Evolutionary conservation across 345 rosid genomes (phyloP).

Genomic region (Aethionema arabicum): DNA sequence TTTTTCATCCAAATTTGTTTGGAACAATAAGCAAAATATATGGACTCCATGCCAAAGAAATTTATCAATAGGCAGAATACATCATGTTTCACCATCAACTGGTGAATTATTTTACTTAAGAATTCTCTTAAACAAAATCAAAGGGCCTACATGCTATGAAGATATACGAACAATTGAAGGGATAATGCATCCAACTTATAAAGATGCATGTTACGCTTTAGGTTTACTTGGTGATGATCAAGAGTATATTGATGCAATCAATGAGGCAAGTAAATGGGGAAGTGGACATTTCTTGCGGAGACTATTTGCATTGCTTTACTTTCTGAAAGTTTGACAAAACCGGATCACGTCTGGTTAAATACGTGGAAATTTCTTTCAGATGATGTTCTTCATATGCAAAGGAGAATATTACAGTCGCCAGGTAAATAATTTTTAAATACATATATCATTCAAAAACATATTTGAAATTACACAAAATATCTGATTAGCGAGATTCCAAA

Average conservation of each 20-base stretch:
- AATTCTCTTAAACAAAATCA: too few species aligned
- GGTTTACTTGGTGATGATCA: background rate
- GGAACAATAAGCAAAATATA: background rate
- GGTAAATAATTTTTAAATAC: too few species aligned
- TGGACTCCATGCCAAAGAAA: background rate
- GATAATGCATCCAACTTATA: background rate
- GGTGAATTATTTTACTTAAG: background rate
- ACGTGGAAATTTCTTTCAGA: too few species aligned
- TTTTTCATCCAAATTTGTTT: background rate
- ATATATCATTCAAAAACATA: too few species aligned
- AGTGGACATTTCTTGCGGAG: background rate
- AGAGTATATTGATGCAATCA: background rate
- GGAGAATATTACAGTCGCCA: too few species aligned
- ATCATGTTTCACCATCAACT: background rate
- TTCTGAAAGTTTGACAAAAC: background rate
- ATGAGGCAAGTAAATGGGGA: background rate
- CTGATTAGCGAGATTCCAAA: too few species aligned
- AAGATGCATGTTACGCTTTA: background rate
- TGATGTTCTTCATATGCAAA: too few species aligned
- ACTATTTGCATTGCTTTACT: too few species aligned
- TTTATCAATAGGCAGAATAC: background rate
- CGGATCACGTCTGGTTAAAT: background rate
- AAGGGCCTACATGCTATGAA: background rate
- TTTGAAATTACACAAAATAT: too few species aligned
- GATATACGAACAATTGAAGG: background rate